A percentile compares a stretch with the other conserved stretches of the same genome.
These are phyloP conservation scores for Salix viminalis DNA, from an alignment of 345 rosid species.

Conservation along the genomic window DNA sequence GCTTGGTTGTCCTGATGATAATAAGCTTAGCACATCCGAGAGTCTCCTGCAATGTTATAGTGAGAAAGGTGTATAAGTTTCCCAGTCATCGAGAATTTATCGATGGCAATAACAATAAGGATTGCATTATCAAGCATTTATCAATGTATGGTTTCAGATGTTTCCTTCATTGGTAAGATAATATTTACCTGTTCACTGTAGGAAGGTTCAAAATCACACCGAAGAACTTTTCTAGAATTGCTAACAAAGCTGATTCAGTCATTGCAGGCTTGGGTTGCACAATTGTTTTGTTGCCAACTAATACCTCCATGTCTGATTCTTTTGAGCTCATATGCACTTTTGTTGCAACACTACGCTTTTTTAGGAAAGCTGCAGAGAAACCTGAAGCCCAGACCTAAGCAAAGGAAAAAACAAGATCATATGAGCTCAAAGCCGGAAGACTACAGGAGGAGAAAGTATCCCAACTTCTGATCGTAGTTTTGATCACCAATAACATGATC, in stretches of 20 bases:
- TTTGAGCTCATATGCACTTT: conserved; percentile 41
- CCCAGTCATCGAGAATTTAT: neutral
- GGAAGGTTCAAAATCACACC: conserved; percentile 75
- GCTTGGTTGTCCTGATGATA: conserved; percentile 72
- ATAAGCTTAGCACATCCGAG: conserved; percentile 48
- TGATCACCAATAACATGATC: neutral
- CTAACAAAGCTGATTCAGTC: conserved; percentile 76
- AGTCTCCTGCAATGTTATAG: conserved; percentile 62
- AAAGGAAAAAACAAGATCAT: conserved; percentile 18
- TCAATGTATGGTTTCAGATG: neutral
- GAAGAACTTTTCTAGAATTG: conserved; percentile 77
- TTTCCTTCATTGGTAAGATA: neutral
- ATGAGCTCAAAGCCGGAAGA: neutral
- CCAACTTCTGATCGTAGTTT: neutral
- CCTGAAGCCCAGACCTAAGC: conserved; percentile 96
- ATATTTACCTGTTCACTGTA: conserved; percentile 61
- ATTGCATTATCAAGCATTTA: neutral
- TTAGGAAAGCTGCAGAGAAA: conserved; percentile 91
- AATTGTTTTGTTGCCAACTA: conserved; percentile 23
- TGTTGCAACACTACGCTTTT: conserved; percentile 79
- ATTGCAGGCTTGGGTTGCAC: conserved; percentile 60
- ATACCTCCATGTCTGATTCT: conserved; percentile 27
- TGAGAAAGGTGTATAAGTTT: neutral
- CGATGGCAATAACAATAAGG: neutral
- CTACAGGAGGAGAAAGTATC: neutral